Conservation (phyloP, 805 yeast genomes). For the Candida broadrunensis region DNA sequence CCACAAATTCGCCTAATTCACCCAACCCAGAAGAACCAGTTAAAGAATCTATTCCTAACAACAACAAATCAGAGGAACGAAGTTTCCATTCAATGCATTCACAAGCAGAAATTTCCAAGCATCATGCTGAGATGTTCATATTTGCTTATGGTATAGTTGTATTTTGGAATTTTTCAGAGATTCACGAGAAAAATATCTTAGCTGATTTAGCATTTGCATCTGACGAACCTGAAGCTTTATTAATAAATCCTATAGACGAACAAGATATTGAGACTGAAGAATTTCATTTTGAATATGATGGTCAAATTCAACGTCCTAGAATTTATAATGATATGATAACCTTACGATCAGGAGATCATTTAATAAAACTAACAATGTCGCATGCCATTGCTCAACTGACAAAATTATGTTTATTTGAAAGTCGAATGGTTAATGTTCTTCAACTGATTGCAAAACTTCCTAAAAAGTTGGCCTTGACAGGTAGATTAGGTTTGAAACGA, state of each 20-base stretch:
- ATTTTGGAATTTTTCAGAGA: constrained; percentile 93
- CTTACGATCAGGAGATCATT: constrained; percentile 83
- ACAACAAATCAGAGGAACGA: not conserved
- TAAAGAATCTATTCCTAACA: constrained; percentile 3
- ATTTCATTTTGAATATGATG: constrained; percentile 71
- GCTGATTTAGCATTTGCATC: constrained; percentile 85
- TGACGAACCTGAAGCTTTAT: constrained; percentile 42
- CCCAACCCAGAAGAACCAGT: not conserved
- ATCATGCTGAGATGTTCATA: constrained; percentile 82
- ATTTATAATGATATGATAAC: constrained; percentile 95
- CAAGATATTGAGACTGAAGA: constrained; percentile 93
- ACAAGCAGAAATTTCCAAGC: constrained; percentile 47
- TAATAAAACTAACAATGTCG: constrained; percentile 87
- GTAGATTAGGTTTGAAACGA: constrained; percentile 78
- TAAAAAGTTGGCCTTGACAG: constrained; percentile 84
- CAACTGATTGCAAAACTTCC: constrained; percentile 88
- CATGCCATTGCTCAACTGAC: constrained; percentile 98
- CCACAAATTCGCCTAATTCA: not conserved
- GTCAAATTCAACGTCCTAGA: constrained; percentile 59
- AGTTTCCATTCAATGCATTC: not conserved
- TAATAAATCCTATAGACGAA: constrained; percentile 74
- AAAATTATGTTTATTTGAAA: constrained; percentile 85
- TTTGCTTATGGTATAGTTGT: constrained; percentile 95
- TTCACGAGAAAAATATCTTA: constrained; percentile 87
- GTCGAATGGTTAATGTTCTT: constrained; percentile 80